Evolutionary conservation across 2,329 filamentous ascomycete species (phyloP), one percentile per base, ranked within the genome.

Genomic region (Pleomassaria siparia): DNA sequence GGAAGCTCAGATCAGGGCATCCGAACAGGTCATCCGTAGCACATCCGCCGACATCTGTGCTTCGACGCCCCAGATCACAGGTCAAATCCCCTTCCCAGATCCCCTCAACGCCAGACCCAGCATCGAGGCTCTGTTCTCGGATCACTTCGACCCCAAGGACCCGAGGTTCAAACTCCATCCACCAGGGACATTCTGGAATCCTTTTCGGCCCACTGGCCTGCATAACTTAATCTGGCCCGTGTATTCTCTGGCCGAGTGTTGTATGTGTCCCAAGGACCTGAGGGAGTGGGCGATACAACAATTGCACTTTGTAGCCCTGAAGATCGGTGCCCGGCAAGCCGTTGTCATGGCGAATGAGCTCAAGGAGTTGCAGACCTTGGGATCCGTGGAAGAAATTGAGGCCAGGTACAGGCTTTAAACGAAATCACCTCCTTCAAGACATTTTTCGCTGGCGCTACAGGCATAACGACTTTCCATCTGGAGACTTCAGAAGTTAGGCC

Each of bases 161-260:
- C 32, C 32, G 4, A 50, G 32, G 18, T 55, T 44, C 40, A 52
- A 37, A 8, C 26, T 62, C 12, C 57, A 59, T 9, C 49, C 58
- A 2, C 56, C 51, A 3, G 63, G 61, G 4, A 66, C 61, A 0
- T 66, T 57, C 26, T 39, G 60, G 15, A 51, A 62, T 42, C 43
- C 51, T 12, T 44, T 50, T 9, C 43, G 47, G 22, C 50, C 62
- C 4, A 62, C 62, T 4, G 55, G 62, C 9, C 43, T 66, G 51
- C 48, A 60, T 11, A 56, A 64, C 35, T 46, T 66, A 15, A 58
- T 66, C 16, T 65, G 59, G 53, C 63, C 63, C 15, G 25, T 67
- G 25, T 65, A 61, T 36, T 50, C 54, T 1, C 47, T 49, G 4
- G 60, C 54, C 1, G 40, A 42, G 21, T 46, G 45, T 11, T 53